Conservation (phyloP, 257 asterid species). For the Ligustrum vulgare region DNA sequence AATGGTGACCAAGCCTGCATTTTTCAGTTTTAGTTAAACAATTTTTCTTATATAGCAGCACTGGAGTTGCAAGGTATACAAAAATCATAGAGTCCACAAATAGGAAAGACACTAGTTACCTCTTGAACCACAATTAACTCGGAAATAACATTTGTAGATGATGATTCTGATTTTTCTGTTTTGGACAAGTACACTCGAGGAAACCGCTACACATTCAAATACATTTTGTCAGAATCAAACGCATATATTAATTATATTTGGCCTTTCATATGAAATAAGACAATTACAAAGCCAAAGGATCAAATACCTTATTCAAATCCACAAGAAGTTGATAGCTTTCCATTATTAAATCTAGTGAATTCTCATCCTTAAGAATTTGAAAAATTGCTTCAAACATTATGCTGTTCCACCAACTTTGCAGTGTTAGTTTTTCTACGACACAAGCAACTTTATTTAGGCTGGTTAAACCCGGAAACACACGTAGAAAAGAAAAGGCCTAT, state of each 20-base stretch:
- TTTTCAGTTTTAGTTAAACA: constrained; percentile 21
- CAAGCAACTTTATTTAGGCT: background rate
- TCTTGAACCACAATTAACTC: constrained; percentile 52
- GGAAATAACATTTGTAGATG: constrained; percentile 32
- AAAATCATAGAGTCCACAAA: constrained; percentile 21
- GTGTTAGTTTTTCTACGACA: constrained; percentile 10
- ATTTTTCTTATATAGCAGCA: background rate
- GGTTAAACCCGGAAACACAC: background rate
- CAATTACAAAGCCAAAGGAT: constrained; percentile 2
- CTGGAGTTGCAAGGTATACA: background rate
- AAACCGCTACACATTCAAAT: constrained; percentile 46
- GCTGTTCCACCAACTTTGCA: constrained; percentile 43
- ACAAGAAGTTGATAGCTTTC: constrained; percentile 76
- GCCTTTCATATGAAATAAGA: constrained; percentile 9
- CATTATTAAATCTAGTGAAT: constrained; percentile 60
- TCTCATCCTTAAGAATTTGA: constrained; percentile 65
- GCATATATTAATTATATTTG: constrained; percentile 6
- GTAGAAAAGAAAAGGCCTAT: constrained; percentile 1
- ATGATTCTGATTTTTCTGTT: constrained; percentile 44
- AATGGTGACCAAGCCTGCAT: constrained; percentile 87
- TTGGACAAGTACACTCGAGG: constrained; percentile 53
- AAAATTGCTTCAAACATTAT: constrained; percentile 76
- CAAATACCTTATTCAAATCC: constrained; percentile 70
- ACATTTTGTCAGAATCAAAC: constrained; percentile 19
- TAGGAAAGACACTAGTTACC: constrained; percentile 46